Evolutionary conservation across 2,329 filamentous ascomycete species (phyloP).

Genomic region (Epichloe scottii): DNA sequence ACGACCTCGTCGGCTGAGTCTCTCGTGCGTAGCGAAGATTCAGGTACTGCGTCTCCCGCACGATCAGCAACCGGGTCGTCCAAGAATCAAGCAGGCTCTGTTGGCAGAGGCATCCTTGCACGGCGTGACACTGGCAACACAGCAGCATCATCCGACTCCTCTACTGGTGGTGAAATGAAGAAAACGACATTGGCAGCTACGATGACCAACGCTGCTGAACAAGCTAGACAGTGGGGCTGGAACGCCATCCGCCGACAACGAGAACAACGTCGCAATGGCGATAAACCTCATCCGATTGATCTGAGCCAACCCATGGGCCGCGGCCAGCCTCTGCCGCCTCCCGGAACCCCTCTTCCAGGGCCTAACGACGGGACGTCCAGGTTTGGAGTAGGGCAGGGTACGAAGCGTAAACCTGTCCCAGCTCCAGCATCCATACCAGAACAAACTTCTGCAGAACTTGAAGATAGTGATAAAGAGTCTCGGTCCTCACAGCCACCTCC

Average conservation of each 20-base stretch:
- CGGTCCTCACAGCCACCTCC: conserved; percentile 24
- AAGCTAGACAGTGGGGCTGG: conserved; percentile 47
- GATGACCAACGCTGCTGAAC: conserved; percentile 41
- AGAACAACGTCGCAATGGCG: conserved; percentile 24
- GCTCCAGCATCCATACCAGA: conserved; percentile 29
- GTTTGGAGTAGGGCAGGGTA: conserved; percentile 42
- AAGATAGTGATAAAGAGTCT: conserved; percentile 18
- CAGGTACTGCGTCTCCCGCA: conserved; percentile 14
- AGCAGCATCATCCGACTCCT: conserved; percentile 23
- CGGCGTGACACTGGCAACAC: conserved; percentile 25
- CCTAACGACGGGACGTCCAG: conserved; percentile 49
- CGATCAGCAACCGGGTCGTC: conserved; percentile 24
- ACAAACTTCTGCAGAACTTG: conserved; percentile 9
- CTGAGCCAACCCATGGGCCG: conserved; percentile 63
- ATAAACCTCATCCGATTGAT: conserved; percentile 27
- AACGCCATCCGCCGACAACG: conserved; percentile 41
- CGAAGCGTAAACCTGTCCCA: conserved; percentile 53
- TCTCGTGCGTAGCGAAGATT: conserved; percentile 12
- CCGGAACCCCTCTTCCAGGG: conserved; percentile 61
- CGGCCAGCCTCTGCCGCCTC: conserved; percentile 69
- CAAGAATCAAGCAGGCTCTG: conserved; percentile 26
- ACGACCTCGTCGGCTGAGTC: conserved; percentile 26
- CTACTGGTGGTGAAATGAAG: conserved; percentile 27
- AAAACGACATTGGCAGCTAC: conserved; percentile 37
- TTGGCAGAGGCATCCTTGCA: conserved; percentile 28